These are phyloP conservation scores for Penicillium paxilli DNA, from an alignment of 495 filamentous ascomycete genomes.

Conservation along the genomic window DNA sequence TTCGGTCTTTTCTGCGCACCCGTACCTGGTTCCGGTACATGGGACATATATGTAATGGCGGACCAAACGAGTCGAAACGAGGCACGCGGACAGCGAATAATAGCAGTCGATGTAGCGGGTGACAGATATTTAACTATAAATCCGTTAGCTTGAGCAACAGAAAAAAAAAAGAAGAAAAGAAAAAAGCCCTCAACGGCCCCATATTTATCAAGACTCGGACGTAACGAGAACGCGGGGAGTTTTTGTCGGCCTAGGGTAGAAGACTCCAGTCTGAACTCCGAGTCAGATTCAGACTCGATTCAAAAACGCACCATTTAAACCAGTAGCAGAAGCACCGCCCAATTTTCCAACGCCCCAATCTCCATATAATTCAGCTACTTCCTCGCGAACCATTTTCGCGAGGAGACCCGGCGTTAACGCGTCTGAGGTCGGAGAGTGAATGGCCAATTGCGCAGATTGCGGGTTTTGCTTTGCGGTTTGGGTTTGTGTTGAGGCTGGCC, in stretches of 20 bases:
- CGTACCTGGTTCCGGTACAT: constrained; percentile 49
- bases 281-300: too few species aligned
- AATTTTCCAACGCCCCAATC: constrained; percentile 78
- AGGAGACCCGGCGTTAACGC: constrained; percentile 63
- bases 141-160: background rate
- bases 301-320: constrained; percentile 57
- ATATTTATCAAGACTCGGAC: too few species aligned
- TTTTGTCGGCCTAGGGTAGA: too few species aligned
- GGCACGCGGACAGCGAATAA: constrained; percentile 74
- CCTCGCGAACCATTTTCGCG: constrained; percentile 63
- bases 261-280: too few species aligned
- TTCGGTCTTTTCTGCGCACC: constrained; percentile 33
- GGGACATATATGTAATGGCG: constrained; percentile 78
- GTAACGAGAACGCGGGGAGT: too few species aligned
- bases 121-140: constrained; percentile 86
- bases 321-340: constrained; percentile 54
- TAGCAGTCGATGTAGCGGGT: constrained; percentile 87
- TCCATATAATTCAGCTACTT: constrained; percentile 76
- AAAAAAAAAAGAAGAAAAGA: too few species aligned
- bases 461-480: constrained; percentile 5
- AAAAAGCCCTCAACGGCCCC: too few species aligned
- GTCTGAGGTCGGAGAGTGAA: constrained; percentile 74
- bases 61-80: constrained; percentile 88
- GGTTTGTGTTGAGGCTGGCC: constrained; percentile 10
- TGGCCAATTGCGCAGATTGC: constrained; percentile 51